phyloP scores from a whole-genome alignment of 305 asterid species.

The Solanum aculeatissimum region DNA sequence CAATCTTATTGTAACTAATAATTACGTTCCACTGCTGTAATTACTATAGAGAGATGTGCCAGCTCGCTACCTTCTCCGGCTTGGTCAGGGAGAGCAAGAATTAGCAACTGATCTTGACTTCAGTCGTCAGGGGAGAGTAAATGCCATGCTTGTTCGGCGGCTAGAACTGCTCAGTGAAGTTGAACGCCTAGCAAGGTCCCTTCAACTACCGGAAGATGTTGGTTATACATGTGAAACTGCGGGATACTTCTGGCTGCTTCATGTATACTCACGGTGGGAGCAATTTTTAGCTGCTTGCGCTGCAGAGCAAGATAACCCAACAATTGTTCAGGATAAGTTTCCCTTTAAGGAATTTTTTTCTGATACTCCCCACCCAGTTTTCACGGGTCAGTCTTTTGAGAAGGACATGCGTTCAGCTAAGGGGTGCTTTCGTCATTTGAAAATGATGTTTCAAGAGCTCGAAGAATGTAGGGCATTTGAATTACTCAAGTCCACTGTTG shows the following conservation, averaged over 20 bases:
- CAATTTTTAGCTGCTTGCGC: conserved; percentile 73
- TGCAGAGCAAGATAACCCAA: conserved; percentile 54
- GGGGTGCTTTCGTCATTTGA: conserved; percentile 90
- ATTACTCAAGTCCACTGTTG: conserved; percentile 91
- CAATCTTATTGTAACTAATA: neutral
- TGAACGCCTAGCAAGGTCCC: conserved; percentile 87
- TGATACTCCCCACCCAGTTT: conserved; percentile 63
- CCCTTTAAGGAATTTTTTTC: conserved; percentile 91
- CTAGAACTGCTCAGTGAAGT: conserved; percentile 92
- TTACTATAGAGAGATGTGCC: conserved; percentile 84
- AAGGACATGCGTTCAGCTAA: conserved; percentile 86
- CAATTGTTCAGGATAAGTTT: conserved; percentile 66
- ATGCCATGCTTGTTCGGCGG: conserved; percentile 95
- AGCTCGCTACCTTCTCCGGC: conserved; percentile 95
- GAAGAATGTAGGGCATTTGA: conserved; percentile 99
- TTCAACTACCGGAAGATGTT: conserved; percentile 89
- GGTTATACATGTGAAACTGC: conserved; percentile 99
- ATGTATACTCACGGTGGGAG: conserved; percentile 97
- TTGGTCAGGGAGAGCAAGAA: conserved; percentile 99
- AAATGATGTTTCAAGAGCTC: conserved; percentile 94
- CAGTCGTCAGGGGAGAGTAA: conserved; percentile 98
- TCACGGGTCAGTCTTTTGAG: conserved; percentile 62
- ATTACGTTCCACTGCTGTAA: neutral
- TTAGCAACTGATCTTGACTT: conserved; percentile 96
- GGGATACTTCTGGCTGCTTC: conserved; percentile 95